These are phyloP conservation scores for Dictyostelium capitatum DNA, from an alignment of 78 protist species.

Conservation along the genomic window DNA sequence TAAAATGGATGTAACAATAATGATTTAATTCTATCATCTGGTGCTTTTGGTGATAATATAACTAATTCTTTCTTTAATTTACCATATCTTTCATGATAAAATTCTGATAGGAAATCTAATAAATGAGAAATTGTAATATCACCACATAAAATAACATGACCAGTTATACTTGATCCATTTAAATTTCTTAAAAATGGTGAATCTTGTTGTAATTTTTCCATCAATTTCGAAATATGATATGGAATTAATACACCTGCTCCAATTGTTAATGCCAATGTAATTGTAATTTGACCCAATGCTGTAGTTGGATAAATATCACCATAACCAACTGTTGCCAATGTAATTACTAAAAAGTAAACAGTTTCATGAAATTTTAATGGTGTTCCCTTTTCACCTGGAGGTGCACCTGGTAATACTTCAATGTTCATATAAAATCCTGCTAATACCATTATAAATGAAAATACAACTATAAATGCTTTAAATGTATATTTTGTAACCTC, in stretches of 20 bases:
- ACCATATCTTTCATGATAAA: constrained; percentile 76
- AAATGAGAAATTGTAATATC: constrained; percentile 67
- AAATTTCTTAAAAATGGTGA: constrained; percentile 80
- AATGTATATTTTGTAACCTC: constrained; percentile 82
- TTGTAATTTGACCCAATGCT: constrained; percentile 74
- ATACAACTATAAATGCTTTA: constrained; percentile 76
- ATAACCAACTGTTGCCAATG: constrained; percentile 82
- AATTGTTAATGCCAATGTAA: constrained; percentile 64
- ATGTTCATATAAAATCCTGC: constrained; percentile 82
- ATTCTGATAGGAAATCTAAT: constrained; percentile 62
- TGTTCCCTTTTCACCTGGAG: neutral
- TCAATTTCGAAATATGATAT: constrained; percentile 65
- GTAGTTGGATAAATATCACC: constrained; percentile 82
- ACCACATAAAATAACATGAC: constrained; percentile 74
- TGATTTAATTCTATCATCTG: constrained; percentile 62
- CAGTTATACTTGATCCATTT: constrained; percentile 66
- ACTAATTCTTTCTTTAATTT: constrained; percentile 62
- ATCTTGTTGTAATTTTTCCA: constrained; percentile 83
- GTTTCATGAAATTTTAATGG: constrained; percentile 72
- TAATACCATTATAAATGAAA: constrained; percentile 76
- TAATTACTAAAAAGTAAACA: constrained; percentile 61
- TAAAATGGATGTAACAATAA: constrained; percentile 71
- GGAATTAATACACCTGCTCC: constrained; percentile 83
- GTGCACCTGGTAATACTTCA: constrained; percentile 20
- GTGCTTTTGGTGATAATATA: constrained; percentile 58